Base-by-base conservation (phyloP, 2,329 filamentous ascomycete species). In the Colletotrichum echinochloae region DNA sequence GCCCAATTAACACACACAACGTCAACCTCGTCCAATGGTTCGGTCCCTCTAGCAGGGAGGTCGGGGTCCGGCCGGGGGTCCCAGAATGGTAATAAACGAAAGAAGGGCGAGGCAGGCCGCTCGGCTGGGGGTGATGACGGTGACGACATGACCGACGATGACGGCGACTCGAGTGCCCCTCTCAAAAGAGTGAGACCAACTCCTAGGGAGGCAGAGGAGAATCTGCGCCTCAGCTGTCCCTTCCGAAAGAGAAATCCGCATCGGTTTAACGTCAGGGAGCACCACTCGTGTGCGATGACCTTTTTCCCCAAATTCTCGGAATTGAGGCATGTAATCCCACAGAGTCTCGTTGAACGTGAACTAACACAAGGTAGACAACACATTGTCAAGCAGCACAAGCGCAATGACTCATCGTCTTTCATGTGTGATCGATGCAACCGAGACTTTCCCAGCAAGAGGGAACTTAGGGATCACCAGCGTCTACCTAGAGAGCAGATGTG, bases 231-330 rank as follows among this genome's bases (percentile, higher is more conserved):
- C 5, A 83, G 82, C 61, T 85, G 83, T 65, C 83, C 83, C 1
- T 85, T 81, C 49, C 77, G 83, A 39, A 83, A 83, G 73, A 78
- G 83, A 16, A 84, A 85, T 51, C 82, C 83, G 1, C 77, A 78
- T 41, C 79, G 82, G 1, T 85, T 85, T 73, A 85, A 85, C 44
- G 81, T 85, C 52, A 78, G 83, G 5, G 83, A 85, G 52, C 80
- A 84, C 46, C 80, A 84, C 60, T 78, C 78, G 26, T 85, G 83
- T 70, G 82, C 83, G 20, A 82, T 82, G 77, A 82, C 79, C 0
- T 82, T 81, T 39, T 84, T 84, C 46, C 77, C 77, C 8, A 83
- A 83, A 7, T 81, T 84, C 59, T 77, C 80, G 3, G 82, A 83
- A 59, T 68, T 85, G 2, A 79, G 79, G 81, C 44, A 49, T 75